Evolutionary conservation across 2,329 filamentous ascomycete genomes (phyloP).

Genomic region (Torrubiellomyces zombiae): DNA sequence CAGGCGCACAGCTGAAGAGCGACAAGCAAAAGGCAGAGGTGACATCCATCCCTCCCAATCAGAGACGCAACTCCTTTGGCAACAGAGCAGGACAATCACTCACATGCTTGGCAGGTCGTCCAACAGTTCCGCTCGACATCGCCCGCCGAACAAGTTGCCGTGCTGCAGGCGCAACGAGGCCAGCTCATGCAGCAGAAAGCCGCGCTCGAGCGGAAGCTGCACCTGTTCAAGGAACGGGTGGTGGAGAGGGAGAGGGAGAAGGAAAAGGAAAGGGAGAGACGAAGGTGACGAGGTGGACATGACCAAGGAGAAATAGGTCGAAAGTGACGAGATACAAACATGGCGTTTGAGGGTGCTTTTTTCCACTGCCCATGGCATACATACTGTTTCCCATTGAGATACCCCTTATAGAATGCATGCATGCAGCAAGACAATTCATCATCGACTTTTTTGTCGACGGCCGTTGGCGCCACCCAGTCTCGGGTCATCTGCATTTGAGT

Average conservation of each 20-base stretch:
- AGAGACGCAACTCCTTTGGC: not conserved
- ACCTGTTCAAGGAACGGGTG: conserved; percentile 21
- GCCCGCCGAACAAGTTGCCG: conserved; percentile 26
- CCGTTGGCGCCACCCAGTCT: no score
- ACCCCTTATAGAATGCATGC: no score
- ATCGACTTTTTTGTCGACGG: no score
- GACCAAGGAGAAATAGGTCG: not conserved
- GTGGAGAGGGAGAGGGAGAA: conserved; percentile 17
- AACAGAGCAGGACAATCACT: not conserved
- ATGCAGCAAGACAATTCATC: no score
- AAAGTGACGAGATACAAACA: no score
- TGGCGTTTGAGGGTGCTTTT: no score
- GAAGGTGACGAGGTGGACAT: no score
- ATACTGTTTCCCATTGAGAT: no score
- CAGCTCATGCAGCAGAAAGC: conserved; percentile 20
- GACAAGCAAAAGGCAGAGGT: conserved; percentile 29
- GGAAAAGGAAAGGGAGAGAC: conserved; percentile 4
- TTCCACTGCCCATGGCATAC: no score
- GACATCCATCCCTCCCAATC: no score
- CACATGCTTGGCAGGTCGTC: conserved; percentile 12
- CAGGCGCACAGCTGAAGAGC: conserved; percentile 31
- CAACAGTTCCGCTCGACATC: conserved; percentile 21
- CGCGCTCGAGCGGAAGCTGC: conserved; percentile 25
- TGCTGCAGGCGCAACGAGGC: conserved; percentile 24
- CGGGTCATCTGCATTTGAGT: no score